A percentile compares a stretch with the other conserved stretches of the same genome.
Evolutionary conservation across 371 early-diverging fungal genomes (phyloP).

Genomic region (Haplosporangium sp.): DNA sequence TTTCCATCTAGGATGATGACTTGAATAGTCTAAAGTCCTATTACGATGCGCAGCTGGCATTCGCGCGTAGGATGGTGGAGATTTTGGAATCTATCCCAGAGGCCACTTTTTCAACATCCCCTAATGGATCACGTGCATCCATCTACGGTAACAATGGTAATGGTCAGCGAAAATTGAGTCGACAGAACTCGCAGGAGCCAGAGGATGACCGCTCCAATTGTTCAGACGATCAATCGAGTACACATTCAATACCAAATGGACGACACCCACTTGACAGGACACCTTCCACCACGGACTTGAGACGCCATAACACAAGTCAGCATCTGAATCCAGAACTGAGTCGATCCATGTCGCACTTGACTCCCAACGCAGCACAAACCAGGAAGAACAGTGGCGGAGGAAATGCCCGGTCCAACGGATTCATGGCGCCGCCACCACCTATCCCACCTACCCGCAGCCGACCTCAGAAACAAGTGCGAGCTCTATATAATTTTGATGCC

Average conservation of each 20-base stretch:
- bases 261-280: slow-evolving; percentile 43
- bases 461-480: slow-evolving; percentile 60
- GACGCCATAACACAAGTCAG: slow-evolving; percentile 16
- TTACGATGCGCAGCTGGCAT: slow-evolving; percentile 63
- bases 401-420: slow-evolving; percentile 33
- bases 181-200: slow-evolving; percentile 39
- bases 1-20: slow-evolving; percentile 47
- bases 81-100: slow-evolving; percentile 57
- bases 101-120: slow-evolving; percentile 26
- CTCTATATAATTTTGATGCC: slow-evolving; percentile 77
- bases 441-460: slow-evolving; percentile 21
- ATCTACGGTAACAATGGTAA: slow-evolving; percentile 15
- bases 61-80: slow-evolving; percentile 57
- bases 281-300: slow-evolving; percentile 25
- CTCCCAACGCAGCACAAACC: slow-evolving; percentile 48
- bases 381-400: slow-evolving; percentile 47
- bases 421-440: slow-evolving; percentile 32
- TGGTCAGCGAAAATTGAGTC: slow-evolving; percentile 9
- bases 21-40: slow-evolving; percentile 57
- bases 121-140: slow-evolving; percentile 25
- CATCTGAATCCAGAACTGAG: slow-evolving; percentile 37
- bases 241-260: slow-evolving; percentile 36
- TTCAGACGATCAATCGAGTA: slow-evolving; percentile 37
- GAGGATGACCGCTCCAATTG: slow-evolving; percentile 38
- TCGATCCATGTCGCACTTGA: slow-evolving; percentile 53